Base-by-base conservation (phyloP, 1,284 basidiomycete species). In the Porodaedalea pini region DNA sequence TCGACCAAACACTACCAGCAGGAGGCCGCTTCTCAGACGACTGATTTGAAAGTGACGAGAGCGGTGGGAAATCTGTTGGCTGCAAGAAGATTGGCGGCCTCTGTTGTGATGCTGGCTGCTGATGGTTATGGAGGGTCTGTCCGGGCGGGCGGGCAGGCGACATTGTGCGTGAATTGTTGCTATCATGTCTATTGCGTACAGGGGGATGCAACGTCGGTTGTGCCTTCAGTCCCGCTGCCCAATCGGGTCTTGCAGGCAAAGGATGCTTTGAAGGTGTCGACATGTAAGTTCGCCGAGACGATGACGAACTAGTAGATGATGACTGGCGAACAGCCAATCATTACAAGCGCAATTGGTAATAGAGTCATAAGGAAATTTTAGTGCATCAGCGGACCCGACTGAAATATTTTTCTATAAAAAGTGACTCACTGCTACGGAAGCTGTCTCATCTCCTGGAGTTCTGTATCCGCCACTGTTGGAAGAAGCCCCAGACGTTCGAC, bases 181-280 rank as follows among this genome's bases (percentile, higher is more conserved):
- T 64, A 59, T 78, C 78, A 64, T 80, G 78, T 29, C 78, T 75
- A 47, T 71, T 66, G 54, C 73, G 71, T 39, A 73, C 70, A 1
- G 76, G 70, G 47, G 77, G 63, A 61, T 82, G 80, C 41, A 85
- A 69, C 10, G 80, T 84, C 41, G 83, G 81, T 61, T 87, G 83
- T 0, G 88, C 81, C 67, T 85, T 87, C 34, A 91, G 74, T 6
- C 88, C 88, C 10, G 91, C 87, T 21, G 89, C 89, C 89, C 90
- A 92, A 67, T 92, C 89, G 39, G 89, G 89, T 57, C 89, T 78
- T 3, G 88, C 73, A 8, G 89, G 89, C 45, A 92, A 75, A 23
- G 89, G 89, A 66, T 92, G 89, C 65, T 86, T 82, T 32, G 85
- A 86, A 1, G 87, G 86, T 0, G 82, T 71, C 25, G 87, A 88